These are phyloP conservation scores for Cyberlindnera maritima DNA, from an alignment of 805 yeast species.

Conservation along the genomic window DNA sequence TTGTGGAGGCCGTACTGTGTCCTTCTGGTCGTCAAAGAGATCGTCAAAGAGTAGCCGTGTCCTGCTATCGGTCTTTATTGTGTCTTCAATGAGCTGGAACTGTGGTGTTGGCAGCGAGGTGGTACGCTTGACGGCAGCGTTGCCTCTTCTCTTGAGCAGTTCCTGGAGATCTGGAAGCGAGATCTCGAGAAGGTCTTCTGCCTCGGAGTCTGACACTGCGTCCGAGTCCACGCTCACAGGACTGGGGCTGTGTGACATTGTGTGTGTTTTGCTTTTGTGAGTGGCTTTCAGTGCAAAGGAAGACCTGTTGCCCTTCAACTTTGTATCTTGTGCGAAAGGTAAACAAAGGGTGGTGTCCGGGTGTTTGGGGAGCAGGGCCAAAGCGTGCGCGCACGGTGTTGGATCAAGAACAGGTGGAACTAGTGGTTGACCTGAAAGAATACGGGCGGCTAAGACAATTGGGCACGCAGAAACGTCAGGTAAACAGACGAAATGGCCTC, in stretches of 20 bases:
- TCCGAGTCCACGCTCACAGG: background rate
- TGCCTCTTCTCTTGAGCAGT: background rate
- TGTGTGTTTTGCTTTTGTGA: too few relatives aligned
- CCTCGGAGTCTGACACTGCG: constrained; percentile 15
- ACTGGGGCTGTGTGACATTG: background rate
- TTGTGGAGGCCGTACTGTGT: background rate
- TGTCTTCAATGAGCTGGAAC: background rate
- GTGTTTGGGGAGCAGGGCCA: too few relatives aligned
- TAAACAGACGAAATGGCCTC: constrained; percentile 7
- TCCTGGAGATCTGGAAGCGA: constrained; percentile 2
- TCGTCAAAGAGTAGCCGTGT: constrained; percentile 3
- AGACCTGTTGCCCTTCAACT: too few relatives aligned
- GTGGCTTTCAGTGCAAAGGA: background rate
- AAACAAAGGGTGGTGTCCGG: constrained; percentile 11
- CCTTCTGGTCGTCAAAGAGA: constrained; percentile 9
- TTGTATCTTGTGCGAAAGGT: constrained; percentile 2
- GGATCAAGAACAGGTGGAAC: background rate
- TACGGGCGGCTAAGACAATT: too few relatives aligned
- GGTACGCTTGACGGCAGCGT: constrained; percentile 4
- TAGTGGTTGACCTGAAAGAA: too few relatives aligned
- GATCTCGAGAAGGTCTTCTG: constrained; percentile 10
- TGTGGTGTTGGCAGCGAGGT: background rate
- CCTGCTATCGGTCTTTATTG: background rate
- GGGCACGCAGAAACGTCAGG: too few relatives aligned
- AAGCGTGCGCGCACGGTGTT: background rate